Conservation (phyloP, 345 rosid species). For the Diplotaxis tenuifolia region DNA sequence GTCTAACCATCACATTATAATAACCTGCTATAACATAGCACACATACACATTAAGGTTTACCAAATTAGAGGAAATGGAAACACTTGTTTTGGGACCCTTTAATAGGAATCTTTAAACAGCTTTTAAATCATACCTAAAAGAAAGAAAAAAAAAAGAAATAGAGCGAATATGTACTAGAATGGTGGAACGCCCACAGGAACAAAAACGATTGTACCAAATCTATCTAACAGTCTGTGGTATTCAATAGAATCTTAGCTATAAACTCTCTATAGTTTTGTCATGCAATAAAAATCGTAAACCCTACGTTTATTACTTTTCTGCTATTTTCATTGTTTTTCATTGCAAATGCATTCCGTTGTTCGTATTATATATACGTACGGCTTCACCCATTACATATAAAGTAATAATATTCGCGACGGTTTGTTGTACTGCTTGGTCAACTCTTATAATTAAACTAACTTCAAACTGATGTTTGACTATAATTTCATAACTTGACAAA, state of each 20-base stretch:
- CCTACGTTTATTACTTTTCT: constrained; percentile 18
- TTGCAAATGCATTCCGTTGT: constrained; percentile 14
- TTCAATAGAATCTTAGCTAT: constrained; percentile 23
- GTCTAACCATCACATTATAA: not conserved
- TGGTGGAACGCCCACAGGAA: constrained; percentile 28
- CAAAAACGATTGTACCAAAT: constrained; percentile 12
- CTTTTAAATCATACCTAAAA: constrained; percentile 4
- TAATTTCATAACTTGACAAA: not conserved
- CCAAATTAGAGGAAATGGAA: constrained; percentile 4
- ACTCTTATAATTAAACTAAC: constrained; percentile 11
- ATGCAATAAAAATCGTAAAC: constrained; percentile 13
- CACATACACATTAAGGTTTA: constrained; percentile 11
- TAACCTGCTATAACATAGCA: constrained; percentile 10
- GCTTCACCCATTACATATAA: not conserved
- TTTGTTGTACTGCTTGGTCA: not conserved
- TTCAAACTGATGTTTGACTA: constrained; percentile 24
- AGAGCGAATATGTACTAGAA: not conserved
- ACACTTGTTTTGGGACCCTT: constrained; percentile 3
- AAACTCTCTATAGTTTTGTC: constrained; percentile 22
- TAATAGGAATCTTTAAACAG: not conserved
- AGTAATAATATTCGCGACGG: constrained; percentile 7
- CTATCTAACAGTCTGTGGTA: constrained; percentile 26
- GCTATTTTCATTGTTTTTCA: no score
- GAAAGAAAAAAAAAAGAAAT: not conserved
- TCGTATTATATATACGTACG: constrained; percentile 26